These are phyloP conservation scores for Parafenestella ontariensis DNA, from an alignment of 2,329 filamentous ascomycete genomes.

Conservation along the genomic window DNA sequence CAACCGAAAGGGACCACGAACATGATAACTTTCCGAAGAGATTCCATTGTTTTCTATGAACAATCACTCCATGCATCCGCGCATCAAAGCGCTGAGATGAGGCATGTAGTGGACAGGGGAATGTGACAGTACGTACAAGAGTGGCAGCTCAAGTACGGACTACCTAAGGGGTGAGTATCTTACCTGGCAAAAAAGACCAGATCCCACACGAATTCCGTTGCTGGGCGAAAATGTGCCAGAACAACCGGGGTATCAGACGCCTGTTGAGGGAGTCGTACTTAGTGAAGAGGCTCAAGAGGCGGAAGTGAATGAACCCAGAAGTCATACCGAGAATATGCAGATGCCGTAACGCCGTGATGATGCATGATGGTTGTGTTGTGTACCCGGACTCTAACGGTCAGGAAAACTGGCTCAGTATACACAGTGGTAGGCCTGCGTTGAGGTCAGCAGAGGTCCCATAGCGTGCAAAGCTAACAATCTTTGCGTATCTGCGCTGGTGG, in stretches of 20 bases:
- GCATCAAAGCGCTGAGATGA: neutral
- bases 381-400: neutral
- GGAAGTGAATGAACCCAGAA: constrained; percentile 12
- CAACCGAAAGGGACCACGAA: neutral
- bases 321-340: constrained; percentile 34
- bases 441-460: constrained; percentile 9
- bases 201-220: neutral
- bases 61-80: neutral
- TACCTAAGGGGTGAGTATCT: constrained; percentile 3
- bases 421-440: constrained; percentile 3
- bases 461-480: constrained; percentile 1
- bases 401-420: neutral
- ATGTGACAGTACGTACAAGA: neutral
- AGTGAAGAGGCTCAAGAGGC: constrained; percentile 20
- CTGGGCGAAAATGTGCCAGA: constrained; percentile 1
- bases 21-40: neutral
- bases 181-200: constrained; percentile 11
- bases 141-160: neutral
- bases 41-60: neutral
- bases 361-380: constrained; percentile 2
- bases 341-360: constrained; percentile 25
- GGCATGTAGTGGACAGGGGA: neutral
- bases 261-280: constrained; percentile 30
- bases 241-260: constrained; percentile 35
- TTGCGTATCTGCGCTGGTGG: neutral